Base-by-base conservation (phyloP, 176 grass and related monocot species). In the Ananas comosus region DNA sequence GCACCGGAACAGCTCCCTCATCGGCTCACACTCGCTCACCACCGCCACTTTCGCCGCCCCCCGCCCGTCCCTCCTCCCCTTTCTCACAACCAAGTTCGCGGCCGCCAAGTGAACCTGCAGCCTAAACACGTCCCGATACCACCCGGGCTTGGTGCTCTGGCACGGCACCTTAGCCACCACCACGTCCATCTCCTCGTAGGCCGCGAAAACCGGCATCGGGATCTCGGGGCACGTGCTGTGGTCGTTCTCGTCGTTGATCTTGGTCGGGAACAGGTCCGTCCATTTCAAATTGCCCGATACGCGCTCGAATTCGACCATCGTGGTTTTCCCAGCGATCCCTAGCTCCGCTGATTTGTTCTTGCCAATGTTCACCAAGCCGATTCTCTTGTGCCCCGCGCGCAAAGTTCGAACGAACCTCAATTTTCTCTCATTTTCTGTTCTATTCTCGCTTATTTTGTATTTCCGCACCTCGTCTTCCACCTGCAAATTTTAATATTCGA, bases 1-100 rank as follows among this genome's bases (percentile, higher is more conserved):
- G 71, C 95, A 99, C 13, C 80, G 84, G 85, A 99, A 99, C 69
- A 99, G 42, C 75, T 99, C 94, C 82, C 79, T 90, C 94, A 99
- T 99, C 49, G 94, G 94, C 65, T 78, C 74, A 76, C 94, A 99
- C 66, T 71, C 70, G 67, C 82, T 83, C 17, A 75, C 74, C 56
- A 97, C 68, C 72, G 81, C 80, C 47, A 93, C 82, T 51, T 80
- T 83, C 79, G 90, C 86, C 10, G 63, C n/a, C 25, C 74, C 81
- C 8, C 4, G 4, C 10, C n/a, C n/a, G 63, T 47, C 42, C 66
- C 82, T 72, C 66, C 69, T 70, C 17, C 78, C 87, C 68, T 22
- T 83, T 16, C 66, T 47, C 66, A 70, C 82, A 11, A 75, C 94
- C 68, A 84, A 1, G 8, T 67, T 86, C 73, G 84, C 90, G 13